Evolutionary conservation across 225 moss, liverwort and hornwort genomes (phyloP).

Genomic region (Marchantia polymorpha): DNA sequence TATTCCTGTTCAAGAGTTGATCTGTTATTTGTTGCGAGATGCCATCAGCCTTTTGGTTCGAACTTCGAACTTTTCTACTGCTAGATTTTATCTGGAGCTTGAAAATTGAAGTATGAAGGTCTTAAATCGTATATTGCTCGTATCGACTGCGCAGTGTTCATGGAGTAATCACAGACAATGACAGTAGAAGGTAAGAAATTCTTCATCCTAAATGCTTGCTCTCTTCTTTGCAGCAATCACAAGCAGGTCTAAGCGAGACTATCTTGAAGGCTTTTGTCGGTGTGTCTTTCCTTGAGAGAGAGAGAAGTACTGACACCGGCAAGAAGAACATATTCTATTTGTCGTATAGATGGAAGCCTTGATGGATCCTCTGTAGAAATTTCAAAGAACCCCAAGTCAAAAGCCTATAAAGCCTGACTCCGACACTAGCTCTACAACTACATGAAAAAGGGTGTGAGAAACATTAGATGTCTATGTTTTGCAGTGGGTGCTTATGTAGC

Average conservation of each 20-base stretch:
- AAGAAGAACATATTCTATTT: too few species aligned
- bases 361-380: too few species aligned
- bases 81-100: background rate
- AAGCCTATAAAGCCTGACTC: too few species aligned
- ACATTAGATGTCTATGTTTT: too few species aligned
- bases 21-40: too few species aligned
- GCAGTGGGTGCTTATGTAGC: too few species aligned
- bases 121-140: background rate
- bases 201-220: background rate
- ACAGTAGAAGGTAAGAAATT: constrained; percentile 57
- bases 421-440: too few species aligned
- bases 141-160: constrained; percentile 57
- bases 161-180: constrained; percentile 75
- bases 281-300: background rate
- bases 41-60: background rate
- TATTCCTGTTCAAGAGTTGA: background rate
- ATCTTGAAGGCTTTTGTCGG: background rate
- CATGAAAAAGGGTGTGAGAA: too few species aligned
- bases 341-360: too few species aligned
- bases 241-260: background rate
- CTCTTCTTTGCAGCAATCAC: background rate
- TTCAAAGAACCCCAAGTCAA: too few species aligned
- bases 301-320: background rate
- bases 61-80: background rate
- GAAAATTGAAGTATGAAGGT: background rate